phyloP scores from a whole-genome alignment of 2,329 filamentous ascomycete genomes.

The Geosmithia putterillii region DNA sequence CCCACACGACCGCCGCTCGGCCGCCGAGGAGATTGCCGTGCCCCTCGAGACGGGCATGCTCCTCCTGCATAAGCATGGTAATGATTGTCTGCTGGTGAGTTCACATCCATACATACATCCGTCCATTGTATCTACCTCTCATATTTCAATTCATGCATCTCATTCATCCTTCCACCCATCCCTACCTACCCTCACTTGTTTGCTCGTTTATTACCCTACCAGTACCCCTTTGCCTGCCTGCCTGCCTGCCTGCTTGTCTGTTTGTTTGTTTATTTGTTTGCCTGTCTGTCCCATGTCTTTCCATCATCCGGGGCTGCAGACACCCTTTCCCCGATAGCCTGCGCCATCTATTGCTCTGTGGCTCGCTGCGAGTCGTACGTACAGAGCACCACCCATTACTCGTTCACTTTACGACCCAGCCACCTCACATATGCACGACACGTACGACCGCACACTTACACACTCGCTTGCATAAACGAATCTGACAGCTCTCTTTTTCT shows the following conservation, averaged over 20 bases:
- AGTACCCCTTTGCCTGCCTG: no score
- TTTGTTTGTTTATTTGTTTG: no score
- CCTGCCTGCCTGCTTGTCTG: no score
- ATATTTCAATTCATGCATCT: constrained; percentile 1
- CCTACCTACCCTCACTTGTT: no score
- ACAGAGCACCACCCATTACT: no score
- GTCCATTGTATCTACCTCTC: constrained; percentile 1
- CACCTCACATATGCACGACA: neutral
- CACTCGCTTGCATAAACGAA: neutral
- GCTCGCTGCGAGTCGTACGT: no score
- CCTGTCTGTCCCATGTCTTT: no score
- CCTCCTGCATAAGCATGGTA: constrained; percentile 77
- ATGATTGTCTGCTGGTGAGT: constrained; percentile 68
- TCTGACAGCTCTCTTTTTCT: neutral
- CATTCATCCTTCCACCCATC: no score
- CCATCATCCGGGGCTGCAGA: no score
- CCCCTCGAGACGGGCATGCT: constrained; percentile 74
- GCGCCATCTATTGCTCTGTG: no score
- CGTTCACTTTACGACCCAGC: neutral
- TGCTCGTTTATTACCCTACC: no score
- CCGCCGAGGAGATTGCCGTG: constrained; percentile 56
- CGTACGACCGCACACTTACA: neutral
- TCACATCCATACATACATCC: neutral
- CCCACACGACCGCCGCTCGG: constrained; percentile 47
- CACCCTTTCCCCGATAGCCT: no score